A percentile compares a stretch with the other conserved stretches of the same genome.
These are phyloP conservation scores for Carpinus fangiana DNA, from an alignment of 306 rosid species.

Conservation along the genomic window DNA sequence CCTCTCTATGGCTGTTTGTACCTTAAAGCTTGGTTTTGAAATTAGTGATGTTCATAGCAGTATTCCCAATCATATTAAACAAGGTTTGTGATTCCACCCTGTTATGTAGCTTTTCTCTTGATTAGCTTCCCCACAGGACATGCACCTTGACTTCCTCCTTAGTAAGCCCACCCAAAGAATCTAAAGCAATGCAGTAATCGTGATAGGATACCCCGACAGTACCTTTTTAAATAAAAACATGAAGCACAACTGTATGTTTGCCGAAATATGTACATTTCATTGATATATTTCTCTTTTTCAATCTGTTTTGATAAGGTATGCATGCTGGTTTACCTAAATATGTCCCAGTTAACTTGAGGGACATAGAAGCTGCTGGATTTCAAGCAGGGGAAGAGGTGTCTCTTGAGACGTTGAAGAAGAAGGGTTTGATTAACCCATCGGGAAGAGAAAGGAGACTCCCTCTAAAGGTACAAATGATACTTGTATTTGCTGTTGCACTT, in stretches of 20 bases:
- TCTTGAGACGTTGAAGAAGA: conserved; percentile 67
- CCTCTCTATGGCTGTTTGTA: not conserved
- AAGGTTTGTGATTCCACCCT: not conserved
- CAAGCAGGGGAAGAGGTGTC: conserved; percentile 92
- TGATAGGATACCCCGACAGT: too few relatives aligned
- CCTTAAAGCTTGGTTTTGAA: not conserved
- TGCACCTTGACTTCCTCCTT: not conserved
- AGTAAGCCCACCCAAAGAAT: not conserved
- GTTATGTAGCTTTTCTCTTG: not conserved
- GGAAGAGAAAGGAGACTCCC: conserved; percentile 92
- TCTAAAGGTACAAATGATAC: conserved; percentile 63
- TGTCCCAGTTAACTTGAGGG: conserved; percentile 83
- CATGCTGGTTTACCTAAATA: conserved; percentile 81
- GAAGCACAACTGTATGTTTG: not conserved
- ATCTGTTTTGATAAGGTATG: conserved; percentile 59
- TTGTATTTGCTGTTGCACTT: conserved; percentile 17
- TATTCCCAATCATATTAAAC: not conserved
- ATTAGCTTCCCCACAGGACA: not conserved
- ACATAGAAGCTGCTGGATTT: conserved; percentile 81
- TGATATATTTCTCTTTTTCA: not conserved
- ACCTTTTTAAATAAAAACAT: not conserved
- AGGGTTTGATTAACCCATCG: conserved; percentile 85
- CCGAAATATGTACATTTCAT: not conserved
- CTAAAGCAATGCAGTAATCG: not conserved
- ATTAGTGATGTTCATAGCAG: not conserved